Base-by-base conservation (phyloP, 352 stramenopile genomes). In the Globisporangium recalcitrans region DNA sequence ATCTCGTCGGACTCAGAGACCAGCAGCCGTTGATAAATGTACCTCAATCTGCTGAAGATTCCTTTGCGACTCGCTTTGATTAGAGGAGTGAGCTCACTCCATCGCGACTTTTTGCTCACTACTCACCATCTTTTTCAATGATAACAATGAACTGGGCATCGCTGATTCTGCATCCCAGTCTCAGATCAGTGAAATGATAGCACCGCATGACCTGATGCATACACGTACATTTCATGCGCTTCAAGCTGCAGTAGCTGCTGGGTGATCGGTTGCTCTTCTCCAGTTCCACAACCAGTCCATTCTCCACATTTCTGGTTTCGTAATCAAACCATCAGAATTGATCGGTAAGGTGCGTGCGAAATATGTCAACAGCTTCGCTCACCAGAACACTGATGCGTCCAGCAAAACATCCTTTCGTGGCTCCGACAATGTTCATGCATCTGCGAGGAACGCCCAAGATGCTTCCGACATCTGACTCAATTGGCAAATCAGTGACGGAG, bases 81-180 rank as follows among this genome's bases (percentile, higher is more conserved):
- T 44, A 44, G 19, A 11, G 16, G 14, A 56, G 26, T 1, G 3
- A 42, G 5, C 16, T 27, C 29, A 24, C 40, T n/a, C 19, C 10
- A 16, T 26, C n/a, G 3, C 1, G 19, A 11, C 0, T 36, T 61
- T 61, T n/a, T 9, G 48, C 60, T 24, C 68, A 22, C 31, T 22
- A 32, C 60, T 34, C 9, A 95, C 95, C 93, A 52, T 98, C 95
- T 69, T 98, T 98, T 69, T 98, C 95, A 40, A 98, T 78, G 3
- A 98, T 88, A 6, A 98, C 51, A 60, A 98, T 98, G 61, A 69
- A 97, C 40, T 75, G 73, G 24, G 93, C 91, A 59, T 88, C 72
- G 51, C 78, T 90, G 61, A 60, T 57, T 13, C 85, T 95, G 44
- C n/a, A 34, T 26, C 21, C 7, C n/a, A 22, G 36, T 3, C 53